phyloP scores from a whole-genome alignment of 2,329 filamentous ascomycete genomes.

The Diaporthe caulivora region DNA sequence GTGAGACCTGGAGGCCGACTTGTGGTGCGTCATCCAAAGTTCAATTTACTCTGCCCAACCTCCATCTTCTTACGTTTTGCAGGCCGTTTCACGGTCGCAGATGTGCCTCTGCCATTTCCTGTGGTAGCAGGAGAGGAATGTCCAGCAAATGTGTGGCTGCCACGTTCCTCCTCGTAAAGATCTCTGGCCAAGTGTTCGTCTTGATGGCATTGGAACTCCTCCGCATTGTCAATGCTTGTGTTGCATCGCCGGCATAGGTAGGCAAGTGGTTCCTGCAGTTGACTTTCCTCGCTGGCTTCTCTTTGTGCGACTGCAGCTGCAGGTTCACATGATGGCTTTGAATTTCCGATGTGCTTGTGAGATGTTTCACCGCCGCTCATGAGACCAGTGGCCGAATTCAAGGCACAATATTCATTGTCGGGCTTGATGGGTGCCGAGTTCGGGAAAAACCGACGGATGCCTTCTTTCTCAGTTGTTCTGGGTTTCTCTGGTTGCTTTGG shows the following conservation, averaged over 20 bases:
- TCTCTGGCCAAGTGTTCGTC: constrained; percentile 97
- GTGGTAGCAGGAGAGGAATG: constrained; percentile 49
- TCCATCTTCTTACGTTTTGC: constrained; percentile 59
- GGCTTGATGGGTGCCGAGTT: constrained; percentile 43
- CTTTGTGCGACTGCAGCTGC: constrained; percentile 41
- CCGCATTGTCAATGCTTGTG: constrained; percentile 66
- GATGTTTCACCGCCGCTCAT: constrained; percentile 44
- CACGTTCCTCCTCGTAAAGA: constrained; percentile 76
- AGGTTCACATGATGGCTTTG: constrained; percentile 12
- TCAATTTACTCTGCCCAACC: constrained; percentile 71
- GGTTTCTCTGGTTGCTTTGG: constrained; percentile 55
- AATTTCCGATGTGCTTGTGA: constrained; percentile 39
- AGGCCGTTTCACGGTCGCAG: constrained; percentile 56
- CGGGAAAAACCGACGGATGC: constrained; percentile 71
- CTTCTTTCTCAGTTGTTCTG: constrained; percentile 59
- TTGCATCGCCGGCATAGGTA: constrained; percentile 75
- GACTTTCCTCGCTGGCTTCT: constrained; percentile 44
- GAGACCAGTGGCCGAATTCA: constrained; percentile 46
- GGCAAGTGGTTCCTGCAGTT: constrained; percentile 51
- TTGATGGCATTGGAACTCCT: constrained; percentile 79
- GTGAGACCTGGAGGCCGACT: constrained; percentile 28
- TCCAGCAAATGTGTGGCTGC: constrained; percentile 58
- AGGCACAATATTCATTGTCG: constrained; percentile 47
- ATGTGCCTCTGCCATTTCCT: constrained; percentile 48
- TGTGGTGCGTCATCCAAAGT: constrained; percentile 63